phyloP scores from a whole-genome alignment of 1,284 basidiomycete genomes.

The Phlebopus sp. region DNA sequence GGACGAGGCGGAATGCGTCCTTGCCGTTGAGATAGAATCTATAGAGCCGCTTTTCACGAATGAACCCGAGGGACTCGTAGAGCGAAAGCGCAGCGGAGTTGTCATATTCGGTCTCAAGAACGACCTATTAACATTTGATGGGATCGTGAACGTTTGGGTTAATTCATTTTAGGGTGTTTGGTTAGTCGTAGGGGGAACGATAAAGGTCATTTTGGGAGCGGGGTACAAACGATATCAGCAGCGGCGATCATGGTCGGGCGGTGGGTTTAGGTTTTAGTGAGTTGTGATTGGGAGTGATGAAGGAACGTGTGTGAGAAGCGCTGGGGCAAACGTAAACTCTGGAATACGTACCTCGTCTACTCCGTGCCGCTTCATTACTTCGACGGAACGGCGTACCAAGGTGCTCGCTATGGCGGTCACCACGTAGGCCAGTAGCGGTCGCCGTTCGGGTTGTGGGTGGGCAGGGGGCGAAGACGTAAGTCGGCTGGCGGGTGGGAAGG shows the following conservation, averaged over 20 bases:
- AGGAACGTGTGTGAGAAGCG: conserved; percentile 3
- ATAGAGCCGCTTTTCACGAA: conserved; percentile 91
- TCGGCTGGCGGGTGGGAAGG: not conserved
- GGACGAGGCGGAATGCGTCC: conserved; percentile 77
- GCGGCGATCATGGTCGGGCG: not conserved
- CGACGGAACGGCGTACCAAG: conserved; percentile 76
- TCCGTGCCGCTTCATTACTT: conserved; percentile 75
- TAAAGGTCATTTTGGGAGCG: conserved; percentile 1
- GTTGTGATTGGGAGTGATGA: not conserved
- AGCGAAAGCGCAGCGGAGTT: conserved; percentile 84
- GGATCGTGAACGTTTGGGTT: not conserved
- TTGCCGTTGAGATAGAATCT: conserved; percentile 96
- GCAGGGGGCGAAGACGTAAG: not conserved
- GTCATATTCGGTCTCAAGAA: conserved; percentile 97
- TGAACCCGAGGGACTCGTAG: conserved; percentile 92
- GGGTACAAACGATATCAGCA: not conserved
- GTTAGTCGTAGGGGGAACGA: not conserved
- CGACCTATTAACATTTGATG: conserved; percentile 53
- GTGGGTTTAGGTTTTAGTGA: not conserved
- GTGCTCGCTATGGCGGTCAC: conserved; percentile 57
- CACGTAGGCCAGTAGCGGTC: conserved; percentile 17
- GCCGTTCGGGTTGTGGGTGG: not conserved
- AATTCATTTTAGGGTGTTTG: not conserved
- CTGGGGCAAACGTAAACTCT: not conserved
- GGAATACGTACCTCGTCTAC: conserved; percentile 72